A percentile compares a stretch with the other conserved stretches of the same genome.
phyloP scores from a whole-genome alignment of 306 rosid species.

The Hippophae gyantsensis region DNA sequence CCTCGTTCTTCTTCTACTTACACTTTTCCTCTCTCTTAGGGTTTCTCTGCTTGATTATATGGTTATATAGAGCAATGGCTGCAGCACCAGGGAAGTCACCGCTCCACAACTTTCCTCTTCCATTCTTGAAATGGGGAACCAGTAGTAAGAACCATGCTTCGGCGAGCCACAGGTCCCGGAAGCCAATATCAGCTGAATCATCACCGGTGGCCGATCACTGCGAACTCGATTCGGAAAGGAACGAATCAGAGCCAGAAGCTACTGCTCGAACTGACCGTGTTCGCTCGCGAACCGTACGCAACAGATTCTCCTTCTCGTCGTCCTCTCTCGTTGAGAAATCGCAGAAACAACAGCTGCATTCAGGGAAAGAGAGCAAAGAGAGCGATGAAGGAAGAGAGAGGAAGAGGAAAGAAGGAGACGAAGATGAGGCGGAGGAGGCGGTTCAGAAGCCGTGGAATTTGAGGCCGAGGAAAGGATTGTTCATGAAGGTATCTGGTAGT shows the following conservation, averaged over 20 bases:
- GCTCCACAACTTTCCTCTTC: conserved; percentile 75
- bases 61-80: conserved; percentile 38
- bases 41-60: neutral
- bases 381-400: conserved; percentile 26
- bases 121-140: conserved; percentile 68
- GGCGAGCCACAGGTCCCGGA: conserved; percentile 22
- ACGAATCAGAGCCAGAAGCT: conserved; percentile 34
- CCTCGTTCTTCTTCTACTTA: too few species aligned
- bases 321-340: conserved; percentile 20
- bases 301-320: conserved; percentile 38
- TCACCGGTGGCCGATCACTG: conserved; percentile 22
- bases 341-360: conserved; percentile 19
- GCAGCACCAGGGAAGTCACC: conserved; percentile 85
- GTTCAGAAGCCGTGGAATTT: conserved; percentile 50
- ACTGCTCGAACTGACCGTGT: conserved; percentile 22
- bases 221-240: conserved; percentile 24
- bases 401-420: conserved; percentile 25
- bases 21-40: conserved; percentile 1
- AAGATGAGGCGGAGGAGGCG: conserved; percentile 23
- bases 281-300: conserved; percentile 58
- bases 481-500: conserved; percentile 26
- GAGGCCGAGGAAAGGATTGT: conserved; percentile 61
- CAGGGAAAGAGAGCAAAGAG: conserved; percentile 23
- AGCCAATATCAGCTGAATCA: conserved; percentile 34
- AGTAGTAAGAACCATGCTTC: conserved; percentile 48